Conservation (phyloP, 176 grass and related monocot species). For the Musa troglodytarum region DNA sequence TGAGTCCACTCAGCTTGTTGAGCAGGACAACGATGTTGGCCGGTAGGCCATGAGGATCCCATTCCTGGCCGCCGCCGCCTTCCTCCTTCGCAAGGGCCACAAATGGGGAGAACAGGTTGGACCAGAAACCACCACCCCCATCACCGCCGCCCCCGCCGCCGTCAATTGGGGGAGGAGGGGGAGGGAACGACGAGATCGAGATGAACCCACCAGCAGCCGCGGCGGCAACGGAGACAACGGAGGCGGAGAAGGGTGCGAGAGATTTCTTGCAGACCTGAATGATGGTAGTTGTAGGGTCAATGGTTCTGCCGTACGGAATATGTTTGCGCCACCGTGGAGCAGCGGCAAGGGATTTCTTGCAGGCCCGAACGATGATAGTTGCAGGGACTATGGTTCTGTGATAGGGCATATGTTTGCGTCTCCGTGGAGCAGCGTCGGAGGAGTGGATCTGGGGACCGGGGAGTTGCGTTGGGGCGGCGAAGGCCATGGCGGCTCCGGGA, state of each 20-base stretch:
- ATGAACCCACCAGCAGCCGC: conserved; percentile 41
- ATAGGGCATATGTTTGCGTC: too few relatives aligned
- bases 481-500: too few relatives aligned
- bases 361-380: background rate
- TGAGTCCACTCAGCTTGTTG: conserved; percentile 74
- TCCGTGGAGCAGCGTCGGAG: too few relatives aligned
- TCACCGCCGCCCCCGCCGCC: conserved; percentile 24
- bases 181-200: conserved; percentile 29
- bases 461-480: too few relatives aligned
- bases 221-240: background rate
- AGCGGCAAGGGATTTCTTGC: background rate
- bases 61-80: conserved; percentile 36
- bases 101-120: conserved; percentile 41
- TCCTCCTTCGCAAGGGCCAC: conserved; percentile 53
- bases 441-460: too few relatives aligned
- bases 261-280: background rate
- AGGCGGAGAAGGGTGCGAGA: background rate
- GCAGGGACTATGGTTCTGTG: background rate
- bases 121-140: conserved; percentile 63
- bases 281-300: background rate
- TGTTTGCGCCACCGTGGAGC: too few relatives aligned
- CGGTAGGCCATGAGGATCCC: conserved; percentile 78
- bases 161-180: background rate
- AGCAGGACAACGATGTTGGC: conserved; percentile 55
- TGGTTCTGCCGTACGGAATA: too few relatives aligned